Conservation (phyloP, 2,329 filamentous ascomycete species). For the Elsinoe arachidis region DNA sequence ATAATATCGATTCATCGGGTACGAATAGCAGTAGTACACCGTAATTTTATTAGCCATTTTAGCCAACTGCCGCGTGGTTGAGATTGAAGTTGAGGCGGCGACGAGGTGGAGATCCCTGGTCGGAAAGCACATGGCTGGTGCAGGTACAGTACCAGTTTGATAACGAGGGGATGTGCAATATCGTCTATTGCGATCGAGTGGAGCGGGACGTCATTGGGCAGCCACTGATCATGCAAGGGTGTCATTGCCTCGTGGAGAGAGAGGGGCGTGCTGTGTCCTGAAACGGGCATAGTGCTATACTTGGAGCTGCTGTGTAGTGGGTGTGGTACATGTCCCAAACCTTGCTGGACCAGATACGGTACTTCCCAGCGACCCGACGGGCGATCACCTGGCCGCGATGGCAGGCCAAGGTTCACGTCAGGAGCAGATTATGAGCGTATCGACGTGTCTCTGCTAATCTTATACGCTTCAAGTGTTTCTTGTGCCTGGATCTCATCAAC, state of each 20-base stretch:
- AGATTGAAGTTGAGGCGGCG: no score
- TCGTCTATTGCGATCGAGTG: background rate
- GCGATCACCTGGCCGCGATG: background rate
- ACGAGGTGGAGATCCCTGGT: background rate
- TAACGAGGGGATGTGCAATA: background rate
- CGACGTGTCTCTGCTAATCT: background rate
- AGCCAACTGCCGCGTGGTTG: background rate
- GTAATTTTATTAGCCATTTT: background rate
- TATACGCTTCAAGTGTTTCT: background rate
- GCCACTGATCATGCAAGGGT: background rate
- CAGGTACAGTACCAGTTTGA: no score
- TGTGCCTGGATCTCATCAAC: background rate
- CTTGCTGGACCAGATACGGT: background rate
- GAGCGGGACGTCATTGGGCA: background rate
- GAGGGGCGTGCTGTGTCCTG: background rate
- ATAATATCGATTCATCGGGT: conserved; percentile 12
- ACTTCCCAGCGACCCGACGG: background rate
- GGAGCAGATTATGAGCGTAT: background rate
- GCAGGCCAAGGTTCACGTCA: conserved; percentile 2
- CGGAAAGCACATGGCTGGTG: background rate
- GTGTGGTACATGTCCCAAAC: conserved; percentile 8
- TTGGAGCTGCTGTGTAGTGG: background rate
- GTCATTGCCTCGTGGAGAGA: conserved; percentile 5
- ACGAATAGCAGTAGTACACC: conserved; percentile 2
- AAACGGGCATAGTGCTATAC: conserved; percentile 6